Evolutionary conservation across 257 asterid species (phyloP).

Genomic region (Solanum stenotomum): DNA sequence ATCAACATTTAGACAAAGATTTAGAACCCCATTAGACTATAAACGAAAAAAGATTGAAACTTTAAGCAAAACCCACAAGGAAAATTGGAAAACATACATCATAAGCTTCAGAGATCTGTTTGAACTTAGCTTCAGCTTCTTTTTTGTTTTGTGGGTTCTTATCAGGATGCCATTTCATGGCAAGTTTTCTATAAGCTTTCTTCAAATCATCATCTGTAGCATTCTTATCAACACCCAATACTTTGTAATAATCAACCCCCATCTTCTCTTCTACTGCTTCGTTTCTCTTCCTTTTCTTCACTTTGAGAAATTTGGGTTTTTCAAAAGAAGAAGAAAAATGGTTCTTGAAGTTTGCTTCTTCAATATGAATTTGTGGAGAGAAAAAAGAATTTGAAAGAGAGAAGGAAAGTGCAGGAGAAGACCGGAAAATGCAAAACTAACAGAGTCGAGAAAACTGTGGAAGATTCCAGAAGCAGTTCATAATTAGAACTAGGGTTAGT

Average conservation of each 20-base stretch:
- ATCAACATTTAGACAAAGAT: not conserved
- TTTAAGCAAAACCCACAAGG: not conserved
- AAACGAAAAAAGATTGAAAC: not conserved
- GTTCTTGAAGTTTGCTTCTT: not conserved
- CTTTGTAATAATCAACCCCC: conserved; percentile 35
- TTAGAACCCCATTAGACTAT: not conserved
- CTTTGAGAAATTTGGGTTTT: not conserved
- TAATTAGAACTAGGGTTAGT: not conserved
- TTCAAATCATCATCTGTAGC: conserved; percentile 30
- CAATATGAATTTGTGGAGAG: not conserved
- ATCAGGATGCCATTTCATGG: conserved; percentile 46
- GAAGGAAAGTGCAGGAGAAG: not conserved
- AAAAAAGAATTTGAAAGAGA: not conserved
- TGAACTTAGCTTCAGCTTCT: conserved; percentile 37
- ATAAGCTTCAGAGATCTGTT: conserved; percentile 40
- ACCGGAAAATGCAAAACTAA: not conserved
- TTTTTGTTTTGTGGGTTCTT: conserved; percentile 30
- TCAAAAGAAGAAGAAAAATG: not conserved
- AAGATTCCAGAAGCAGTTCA: not conserved
- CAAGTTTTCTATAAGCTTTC: conserved; percentile 36
- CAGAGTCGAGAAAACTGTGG: not conserved
- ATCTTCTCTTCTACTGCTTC: conserved; percentile 4
- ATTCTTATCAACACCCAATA: conserved; percentile 27
- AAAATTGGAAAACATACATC: conserved; percentile 8
- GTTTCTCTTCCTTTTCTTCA: conserved; percentile 21